phyloP scores from a whole-genome alignment of 2,329 filamentous ascomycete species.

The Dendryphion nanum region DNA sequence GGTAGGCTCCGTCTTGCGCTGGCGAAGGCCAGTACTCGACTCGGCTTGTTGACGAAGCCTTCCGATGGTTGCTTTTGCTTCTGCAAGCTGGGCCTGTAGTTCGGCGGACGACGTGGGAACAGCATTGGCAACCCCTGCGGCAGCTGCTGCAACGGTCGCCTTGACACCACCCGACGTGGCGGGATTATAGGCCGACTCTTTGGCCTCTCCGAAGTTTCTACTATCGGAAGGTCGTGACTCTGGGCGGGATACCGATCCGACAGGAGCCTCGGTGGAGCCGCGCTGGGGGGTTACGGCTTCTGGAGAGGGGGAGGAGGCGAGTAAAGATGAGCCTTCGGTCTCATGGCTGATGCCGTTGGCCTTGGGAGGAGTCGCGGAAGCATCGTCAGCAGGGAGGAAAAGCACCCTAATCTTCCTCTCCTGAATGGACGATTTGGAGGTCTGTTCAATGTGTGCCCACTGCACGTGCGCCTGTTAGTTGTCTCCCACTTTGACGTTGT shows the following conservation, averaged over 20 bases:
- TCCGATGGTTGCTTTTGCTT: slow-evolving; percentile 72
- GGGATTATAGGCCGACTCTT: slow-evolving; percentile 41
- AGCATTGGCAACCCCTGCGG: slow-evolving; percentile 49
- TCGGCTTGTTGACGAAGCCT: slow-evolving; percentile 62
- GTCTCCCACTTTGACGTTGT: slow-evolving; percentile 3
- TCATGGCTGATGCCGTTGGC: slow-evolving; percentile 33
- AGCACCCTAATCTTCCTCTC: slow-evolving; percentile 95
- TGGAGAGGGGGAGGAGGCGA: slow-evolving; percentile 55
- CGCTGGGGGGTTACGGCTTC: slow-evolving; percentile 50
- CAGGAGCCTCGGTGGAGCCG: slow-evolving; percentile 24
- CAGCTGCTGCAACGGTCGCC: slow-evolving; percentile 44
- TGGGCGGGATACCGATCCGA: slow-evolving; percentile 38
- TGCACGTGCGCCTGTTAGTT: slow-evolving; percentile 38
- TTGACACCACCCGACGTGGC: slow-evolving; percentile 33
- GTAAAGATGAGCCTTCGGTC: slow-evolving; percentile 20
- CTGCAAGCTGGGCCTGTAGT: slow-evolving; percentile 68
- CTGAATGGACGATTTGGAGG: slow-evolving; percentile 73
- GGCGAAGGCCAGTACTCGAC: slow-evolving; percentile 69
- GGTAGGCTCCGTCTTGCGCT: slow-evolving; percentile 66
- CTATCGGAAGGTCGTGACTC: slow-evolving; percentile 39
- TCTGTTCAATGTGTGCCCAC: slow-evolving; percentile 74
- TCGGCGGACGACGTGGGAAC: slow-evolving; percentile 57
- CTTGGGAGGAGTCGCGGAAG: slow-evolving; percentile 28
- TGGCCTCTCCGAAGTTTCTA: slow-evolving; percentile 43
- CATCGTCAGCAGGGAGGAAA: slow-evolving; percentile 68